Conservation (phyloP, 352 stramenopile species). For the Phytophthora capsici region DNA sequence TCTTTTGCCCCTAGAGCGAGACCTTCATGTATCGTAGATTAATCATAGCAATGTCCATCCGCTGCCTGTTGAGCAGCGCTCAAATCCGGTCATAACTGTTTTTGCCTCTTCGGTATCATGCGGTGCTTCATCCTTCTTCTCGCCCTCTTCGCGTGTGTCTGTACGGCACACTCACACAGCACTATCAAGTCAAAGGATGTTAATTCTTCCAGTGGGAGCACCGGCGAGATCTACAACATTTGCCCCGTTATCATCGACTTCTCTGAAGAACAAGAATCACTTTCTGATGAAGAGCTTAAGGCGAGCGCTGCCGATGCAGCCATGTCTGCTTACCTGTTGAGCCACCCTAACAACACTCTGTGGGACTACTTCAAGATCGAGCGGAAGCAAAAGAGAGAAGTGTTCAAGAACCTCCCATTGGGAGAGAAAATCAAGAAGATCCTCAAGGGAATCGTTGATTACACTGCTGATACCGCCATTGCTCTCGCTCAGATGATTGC, state of each 20-base stretch:
- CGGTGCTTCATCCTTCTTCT: constrained; percentile 7
- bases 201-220: constrained; percentile 12
- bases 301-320: constrained; percentile 27
- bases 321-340: constrained; percentile 33
- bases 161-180: constrained; percentile 1
- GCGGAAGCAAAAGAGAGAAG: constrained; percentile 16
- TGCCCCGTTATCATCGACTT: constrained; percentile 31
- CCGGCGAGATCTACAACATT: constrained; percentile 30
- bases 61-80: neutral
- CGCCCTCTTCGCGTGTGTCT: constrained; percentile 12
- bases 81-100: neutral
- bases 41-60: neutral
- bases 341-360: constrained; percentile 34
- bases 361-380: constrained; percentile 42
- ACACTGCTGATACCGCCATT: constrained; percentile 21
- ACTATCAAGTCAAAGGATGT: constrained; percentile 3
- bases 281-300: constrained; percentile 28
- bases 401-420: constrained; percentile 18
- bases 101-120: neutral
- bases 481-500: constrained; percentile 19
- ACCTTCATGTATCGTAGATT: neutral
- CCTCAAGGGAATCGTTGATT: constrained; percentile 20
- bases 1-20: neutral
- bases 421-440: constrained; percentile 11
- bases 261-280: constrained; percentile 19